Base-by-base conservation (phyloP, 495 filamentous ascomycete species). In the Sabuloglossum arenarium region DNA sequence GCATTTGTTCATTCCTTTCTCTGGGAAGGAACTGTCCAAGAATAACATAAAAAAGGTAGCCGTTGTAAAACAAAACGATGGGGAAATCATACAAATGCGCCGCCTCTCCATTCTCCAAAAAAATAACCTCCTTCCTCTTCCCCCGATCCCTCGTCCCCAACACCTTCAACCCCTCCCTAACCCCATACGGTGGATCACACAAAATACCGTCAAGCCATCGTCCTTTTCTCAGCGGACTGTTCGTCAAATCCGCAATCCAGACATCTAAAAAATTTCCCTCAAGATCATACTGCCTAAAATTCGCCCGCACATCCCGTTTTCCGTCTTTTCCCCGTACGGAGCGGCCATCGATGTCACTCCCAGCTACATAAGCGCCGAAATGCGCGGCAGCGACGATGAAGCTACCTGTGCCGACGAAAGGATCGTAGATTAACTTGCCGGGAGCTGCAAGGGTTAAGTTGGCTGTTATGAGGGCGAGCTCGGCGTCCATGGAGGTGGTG, bases 131-230 rank as follows among this genome's bases (percentile, higher is more conserved):
- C 55, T 73, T 73, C 34, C 73, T 71, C 54, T 79, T 85, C 56
- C 71, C 72, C 0, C 74, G 72, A 63, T 88, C 80, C 60, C 80
- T 78, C 27, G 73, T 78, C 1, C 91, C 91, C 16, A 99, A 70
- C 3, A 97, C 88, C 62, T 82, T 83, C 53, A 96, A 68, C 0
- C 91, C 91, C 62, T 99, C 91, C 11, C 91, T 77, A 16, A 99
- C 86, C n/a, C 91, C 91, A 64, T 99, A 99, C 0, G 91, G 91
- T 16, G 91, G 91, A 67, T 99, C 91, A 60, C 91, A 96, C n/a
- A 96, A 68, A 58, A 99, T 90, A 1, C 83, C 88, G 69, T 99
- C 88, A 37, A 97, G 77, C 53, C 84, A 74, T 39, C 76, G 70
- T 19, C 47, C 66, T 28, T 62, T 61, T 6, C 52, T 70, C 19